A percentile compares a stretch with the other conserved stretches of the same genome.
Conservation (phyloP, 768 basidiomycete genomes). For the Chalciporus chontae region DNA sequence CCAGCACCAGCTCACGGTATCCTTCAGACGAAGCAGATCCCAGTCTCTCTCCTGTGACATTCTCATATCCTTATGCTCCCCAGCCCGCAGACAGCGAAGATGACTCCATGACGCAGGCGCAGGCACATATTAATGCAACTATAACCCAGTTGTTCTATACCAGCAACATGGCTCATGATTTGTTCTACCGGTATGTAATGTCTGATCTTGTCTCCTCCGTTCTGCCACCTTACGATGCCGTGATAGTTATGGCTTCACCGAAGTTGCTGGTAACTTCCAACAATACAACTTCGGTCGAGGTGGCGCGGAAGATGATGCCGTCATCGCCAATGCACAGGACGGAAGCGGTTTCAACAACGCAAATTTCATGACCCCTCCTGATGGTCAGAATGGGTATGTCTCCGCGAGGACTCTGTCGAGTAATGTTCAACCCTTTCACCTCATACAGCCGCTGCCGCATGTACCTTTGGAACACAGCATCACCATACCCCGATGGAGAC, state of each 20-base stretch:
- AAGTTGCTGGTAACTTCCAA: constrained; percentile 94
- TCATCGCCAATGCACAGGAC: constrained; percentile 94
- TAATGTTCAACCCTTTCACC: not conserved
- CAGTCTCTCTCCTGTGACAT: constrained; percentile 27
- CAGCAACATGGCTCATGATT: constrained; percentile 74
- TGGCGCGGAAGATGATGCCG: constrained; percentile 81
- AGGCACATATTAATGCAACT: constrained; percentile 82
- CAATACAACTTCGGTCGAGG: constrained; percentile 94
- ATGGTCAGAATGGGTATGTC: constrained; percentile 71
- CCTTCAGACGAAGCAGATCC: constrained; percentile 5
- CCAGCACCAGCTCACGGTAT: not conserved
- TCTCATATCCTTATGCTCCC: constrained; percentile 78
- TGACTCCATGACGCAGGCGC: constrained; percentile 68
- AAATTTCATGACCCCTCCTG: constrained; percentile 85
- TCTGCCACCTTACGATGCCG: not conserved
- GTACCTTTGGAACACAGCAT: constrained; percentile 93
- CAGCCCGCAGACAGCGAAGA: constrained; percentile 42
- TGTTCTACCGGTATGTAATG: constrained; percentile 61
- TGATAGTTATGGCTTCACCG: constrained; percentile 84
- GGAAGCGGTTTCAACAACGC: constrained; percentile 91
- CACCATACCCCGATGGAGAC: constrained; percentile 92
- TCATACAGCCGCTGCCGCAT: constrained; percentile 70
- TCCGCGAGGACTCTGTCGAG: not conserved
- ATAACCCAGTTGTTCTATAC: constrained; percentile 90
- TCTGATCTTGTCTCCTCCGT: not conserved